These are phyloP conservation scores for Chaetomium fimeti DNA, from an alignment of 495 filamentous ascomycete species.

Conservation along the genomic window DNA sequence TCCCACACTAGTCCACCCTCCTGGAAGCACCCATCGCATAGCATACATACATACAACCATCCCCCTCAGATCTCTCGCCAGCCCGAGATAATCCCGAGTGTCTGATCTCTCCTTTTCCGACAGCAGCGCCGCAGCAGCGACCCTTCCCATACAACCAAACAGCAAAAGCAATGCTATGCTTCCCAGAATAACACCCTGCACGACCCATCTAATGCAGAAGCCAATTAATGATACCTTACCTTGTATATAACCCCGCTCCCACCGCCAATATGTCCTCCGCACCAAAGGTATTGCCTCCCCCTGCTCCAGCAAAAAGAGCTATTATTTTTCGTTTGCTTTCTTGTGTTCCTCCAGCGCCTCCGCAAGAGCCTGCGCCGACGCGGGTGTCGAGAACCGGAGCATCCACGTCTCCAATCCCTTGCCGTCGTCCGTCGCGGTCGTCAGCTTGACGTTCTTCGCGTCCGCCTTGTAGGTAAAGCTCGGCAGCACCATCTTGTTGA, in stretches of 20 bases:
- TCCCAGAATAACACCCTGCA: slow-evolving; percentile 15
- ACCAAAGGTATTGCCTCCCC: background rate
- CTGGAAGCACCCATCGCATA: background rate
- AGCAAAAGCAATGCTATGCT: slow-evolving; percentile 24
- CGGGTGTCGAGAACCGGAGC: slow-evolving; percentile 58
- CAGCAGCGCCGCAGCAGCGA: background rate
- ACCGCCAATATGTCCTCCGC: background rate
- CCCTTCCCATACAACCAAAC: background rate
- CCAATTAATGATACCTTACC: slow-evolving; percentile 25
- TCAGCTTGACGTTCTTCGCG: slow-evolving; percentile 56
- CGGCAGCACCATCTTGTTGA: slow-evolving; percentile 64
- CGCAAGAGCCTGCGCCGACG: slow-evolving; percentile 47
- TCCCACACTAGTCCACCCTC: background rate
- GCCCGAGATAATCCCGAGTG: slow-evolving; percentile 1
- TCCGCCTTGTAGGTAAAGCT: slow-evolving; percentile 56
- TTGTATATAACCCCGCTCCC: slow-evolving; percentile 22
- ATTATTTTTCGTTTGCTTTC: slow-evolving; percentile 43
- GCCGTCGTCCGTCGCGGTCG: slow-evolving; percentile 52
- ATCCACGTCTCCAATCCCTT: slow-evolving; percentile 60
- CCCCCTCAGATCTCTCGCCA: background rate
- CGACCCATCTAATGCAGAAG: slow-evolving; percentile 22
- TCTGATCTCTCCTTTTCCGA: slow-evolving; percentile 16
- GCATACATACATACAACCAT: slow-evolving; percentile 14
- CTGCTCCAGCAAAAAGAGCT: background rate
- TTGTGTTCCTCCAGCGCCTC: slow-evolving; percentile 51